Percentiles rank a stretch among this genome's conserved stretches.
Conservation (phyloP, 2,329 filamentous ascomycete genomes). For the Phyllosticta ampelicida region DNA sequence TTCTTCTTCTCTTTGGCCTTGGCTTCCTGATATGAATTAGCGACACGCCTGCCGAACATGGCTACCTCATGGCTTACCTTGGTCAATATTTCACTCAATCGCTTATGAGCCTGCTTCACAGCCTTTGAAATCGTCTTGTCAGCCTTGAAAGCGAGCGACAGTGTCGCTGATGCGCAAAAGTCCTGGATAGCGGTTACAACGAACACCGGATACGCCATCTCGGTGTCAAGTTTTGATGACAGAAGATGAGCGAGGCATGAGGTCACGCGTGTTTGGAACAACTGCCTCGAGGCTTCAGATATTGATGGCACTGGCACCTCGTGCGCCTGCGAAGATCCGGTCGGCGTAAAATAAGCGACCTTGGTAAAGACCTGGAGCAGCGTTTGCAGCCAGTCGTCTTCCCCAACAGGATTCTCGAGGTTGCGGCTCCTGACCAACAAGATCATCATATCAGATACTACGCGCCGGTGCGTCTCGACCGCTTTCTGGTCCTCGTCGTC, state of each 20-base stretch:
- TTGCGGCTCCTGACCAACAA: constrained; percentile 35
- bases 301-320: constrained; percentile 34
- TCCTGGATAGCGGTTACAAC: constrained; percentile 29
- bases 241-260: constrained; percentile 45
- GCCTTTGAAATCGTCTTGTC: constrained; percentile 33
- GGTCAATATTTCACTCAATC: constrained; percentile 19
- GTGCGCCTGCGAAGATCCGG: constrained; percentile 20
- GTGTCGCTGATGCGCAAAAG: constrained; percentile 18
- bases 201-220: constrained; percentile 27
- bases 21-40: constrained; percentile 10
- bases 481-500: constrained; percentile 31
- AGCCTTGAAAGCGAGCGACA: constrained; percentile 38
- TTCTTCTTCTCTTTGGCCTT: constrained; percentile 22
- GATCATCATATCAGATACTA: constrained; percentile 43
- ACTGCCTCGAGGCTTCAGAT: constrained; percentile 36
- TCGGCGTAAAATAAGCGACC: constrained; percentile 39
- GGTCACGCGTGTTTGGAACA: constrained; percentile 45
- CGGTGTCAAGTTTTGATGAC: constrained; percentile 25
- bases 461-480: constrained; percentile 37
- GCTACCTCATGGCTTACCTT: constrained; percentile 15
- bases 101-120: constrained; percentile 23
- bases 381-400: constrained; percentile 33
- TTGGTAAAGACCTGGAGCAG: constrained; percentile 37
- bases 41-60: neutral
- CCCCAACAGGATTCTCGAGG: constrained; percentile 22